Evolutionary conservation across 108 stramenopile species (phyloP).

Genomic region (Tribonema minus): DNA sequence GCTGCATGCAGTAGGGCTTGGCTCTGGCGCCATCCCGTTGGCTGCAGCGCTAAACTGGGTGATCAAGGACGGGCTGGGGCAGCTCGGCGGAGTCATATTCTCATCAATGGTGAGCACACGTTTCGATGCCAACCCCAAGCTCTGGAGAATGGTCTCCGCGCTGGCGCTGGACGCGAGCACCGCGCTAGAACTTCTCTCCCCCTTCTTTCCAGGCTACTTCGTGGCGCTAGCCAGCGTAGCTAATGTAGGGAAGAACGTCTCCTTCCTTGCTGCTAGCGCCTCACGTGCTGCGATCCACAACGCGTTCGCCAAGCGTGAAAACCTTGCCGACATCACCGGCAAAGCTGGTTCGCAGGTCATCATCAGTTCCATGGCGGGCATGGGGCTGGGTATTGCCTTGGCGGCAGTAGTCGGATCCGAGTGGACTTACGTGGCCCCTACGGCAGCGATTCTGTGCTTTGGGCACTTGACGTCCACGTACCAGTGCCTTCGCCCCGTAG

Average conservation of each 20-base stretch:
- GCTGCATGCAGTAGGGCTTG: too few relatives aligned
- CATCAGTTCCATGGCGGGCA: constrained; percentile 70
- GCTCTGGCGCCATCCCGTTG: constrained; percentile 76
- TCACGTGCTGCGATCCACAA: constrained; percentile 86
- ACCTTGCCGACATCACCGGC: constrained; percentile 94
- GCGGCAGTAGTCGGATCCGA: too few relatives aligned
- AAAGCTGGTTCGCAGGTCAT: constrained; percentile 89
- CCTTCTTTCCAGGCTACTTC: constrained; percentile 66
- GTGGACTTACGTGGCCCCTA: too few relatives aligned
- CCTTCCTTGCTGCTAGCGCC: constrained; percentile 80
- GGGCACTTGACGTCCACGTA: too few relatives aligned
- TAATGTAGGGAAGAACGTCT: constrained; percentile 91
- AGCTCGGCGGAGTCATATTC: constrained; percentile 85
- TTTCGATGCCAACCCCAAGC: constrained; percentile 81
- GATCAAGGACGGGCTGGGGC: constrained; percentile 91
- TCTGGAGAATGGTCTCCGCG: constrained; percentile 72
- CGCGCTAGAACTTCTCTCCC: constrained; percentile 76
- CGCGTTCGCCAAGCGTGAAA: constrained; percentile 60
- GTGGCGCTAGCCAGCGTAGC: constrained; percentile 81
- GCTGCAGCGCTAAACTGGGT: constrained; percentile 97
- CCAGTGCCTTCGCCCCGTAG: too few relatives aligned
- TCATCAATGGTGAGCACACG: constrained; percentile 71
- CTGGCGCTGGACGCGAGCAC: constrained; percentile 73
- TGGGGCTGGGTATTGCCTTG: too few relatives aligned
- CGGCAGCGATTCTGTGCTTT: too few relatives aligned